Evolutionary conservation across 2,329 filamentous ascomycete genomes (phyloP).

Genomic region (Fusarium metavorans): DNA sequence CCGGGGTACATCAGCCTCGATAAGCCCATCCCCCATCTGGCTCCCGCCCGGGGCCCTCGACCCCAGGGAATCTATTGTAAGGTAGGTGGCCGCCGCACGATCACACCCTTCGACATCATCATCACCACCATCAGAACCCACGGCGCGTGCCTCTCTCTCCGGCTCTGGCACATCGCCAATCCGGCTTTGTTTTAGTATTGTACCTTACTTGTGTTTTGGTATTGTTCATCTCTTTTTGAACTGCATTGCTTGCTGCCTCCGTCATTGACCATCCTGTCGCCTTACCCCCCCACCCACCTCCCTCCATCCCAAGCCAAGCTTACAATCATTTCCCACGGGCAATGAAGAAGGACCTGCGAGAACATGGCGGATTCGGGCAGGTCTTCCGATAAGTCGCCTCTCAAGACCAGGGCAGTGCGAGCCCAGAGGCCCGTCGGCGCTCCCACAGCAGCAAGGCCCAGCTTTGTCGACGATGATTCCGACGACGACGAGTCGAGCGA

Average conservation of each 20-base stretch:
- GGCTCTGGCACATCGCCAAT: conserved; percentile 27
- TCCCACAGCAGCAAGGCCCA: conserved; percentile 43
- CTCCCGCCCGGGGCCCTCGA: conserved; percentile 2
- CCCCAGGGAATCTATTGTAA: conserved; percentile 21
- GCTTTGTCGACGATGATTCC: conserved; percentile 52
- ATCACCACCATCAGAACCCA: conserved; percentile 11
- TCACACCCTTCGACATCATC: conserved; percentile 33
- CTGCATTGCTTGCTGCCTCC: conserved; percentile 2
- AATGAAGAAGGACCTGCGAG: conserved; percentile 47
- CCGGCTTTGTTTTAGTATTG: conserved; percentile 5
- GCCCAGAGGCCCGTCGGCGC: conserved; percentile 64
- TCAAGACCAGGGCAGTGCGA: conserved; percentile 55
- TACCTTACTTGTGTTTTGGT: conserved; percentile 4
- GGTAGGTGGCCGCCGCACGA: conserved; percentile 26
- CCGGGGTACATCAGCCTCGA: conserved; percentile 18
- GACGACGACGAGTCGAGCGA: conserved; percentile 52
- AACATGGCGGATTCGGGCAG: conserved; percentile 59
- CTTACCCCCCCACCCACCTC: conserved; percentile 26
- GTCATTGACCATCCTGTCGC: background rate
- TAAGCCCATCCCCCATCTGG: conserved; percentile 4
- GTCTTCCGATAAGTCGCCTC: conserved; percentile 51
- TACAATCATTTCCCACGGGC: conserved; percentile 34
- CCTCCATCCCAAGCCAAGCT: conserved; percentile 16
- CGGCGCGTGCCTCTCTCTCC: conserved; percentile 18
- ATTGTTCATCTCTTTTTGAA: background rate